A percentile compares a stretch with the other conserved stretches of the same genome.
phyloP scores from a whole-genome alignment of 2,329 filamentous ascomycete genomes.

The Sclerotinia trifoliorum region DNA sequence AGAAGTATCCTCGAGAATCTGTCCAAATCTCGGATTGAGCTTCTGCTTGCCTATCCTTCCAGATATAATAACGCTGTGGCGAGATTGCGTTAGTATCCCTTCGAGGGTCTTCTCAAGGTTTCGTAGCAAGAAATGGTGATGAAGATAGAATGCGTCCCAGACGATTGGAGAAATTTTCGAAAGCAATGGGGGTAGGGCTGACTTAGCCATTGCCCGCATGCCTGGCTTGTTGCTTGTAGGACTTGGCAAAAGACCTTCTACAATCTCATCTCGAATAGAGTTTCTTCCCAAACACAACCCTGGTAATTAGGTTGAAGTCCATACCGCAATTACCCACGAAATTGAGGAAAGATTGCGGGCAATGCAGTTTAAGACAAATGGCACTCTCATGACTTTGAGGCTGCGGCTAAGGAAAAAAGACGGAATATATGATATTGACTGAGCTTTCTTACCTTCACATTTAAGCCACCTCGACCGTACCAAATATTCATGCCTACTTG shows the following conservation, averaged over 20 bases:
- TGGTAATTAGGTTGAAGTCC: background rate
- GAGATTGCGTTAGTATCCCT: slow-evolving; percentile 9
- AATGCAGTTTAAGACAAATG: background rate
- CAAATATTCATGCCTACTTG: slow-evolving; percentile 67
- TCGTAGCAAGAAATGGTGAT: background rate
- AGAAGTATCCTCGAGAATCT: slow-evolving; percentile 68
- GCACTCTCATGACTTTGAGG: slow-evolving; percentile 2
- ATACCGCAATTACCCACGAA: background rate
- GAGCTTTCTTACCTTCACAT: slow-evolving; percentile 49
- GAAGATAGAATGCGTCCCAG: background rate
- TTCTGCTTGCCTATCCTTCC: slow-evolving; percentile 64
- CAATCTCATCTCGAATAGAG: background rate
- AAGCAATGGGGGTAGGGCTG: background rate
- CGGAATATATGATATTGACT: slow-evolving; percentile 22
- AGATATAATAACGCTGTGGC: slow-evolving; percentile 65
- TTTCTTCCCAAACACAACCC: background rate
- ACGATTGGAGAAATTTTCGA: background rate
- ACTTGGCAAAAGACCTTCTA: background rate
- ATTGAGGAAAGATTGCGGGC: background rate
- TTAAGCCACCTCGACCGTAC: slow-evolving; percentile 68
- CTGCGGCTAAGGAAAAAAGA: slow-evolving; percentile 6
- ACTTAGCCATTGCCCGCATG: slow-evolving; percentile 1
- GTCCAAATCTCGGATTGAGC: slow-evolving; percentile 64
- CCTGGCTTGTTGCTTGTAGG: background rate
- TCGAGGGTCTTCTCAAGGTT: background rate